Conservation (phyloP, 352 stramenopile species). For the Plasmopara halstedii region DNA sequence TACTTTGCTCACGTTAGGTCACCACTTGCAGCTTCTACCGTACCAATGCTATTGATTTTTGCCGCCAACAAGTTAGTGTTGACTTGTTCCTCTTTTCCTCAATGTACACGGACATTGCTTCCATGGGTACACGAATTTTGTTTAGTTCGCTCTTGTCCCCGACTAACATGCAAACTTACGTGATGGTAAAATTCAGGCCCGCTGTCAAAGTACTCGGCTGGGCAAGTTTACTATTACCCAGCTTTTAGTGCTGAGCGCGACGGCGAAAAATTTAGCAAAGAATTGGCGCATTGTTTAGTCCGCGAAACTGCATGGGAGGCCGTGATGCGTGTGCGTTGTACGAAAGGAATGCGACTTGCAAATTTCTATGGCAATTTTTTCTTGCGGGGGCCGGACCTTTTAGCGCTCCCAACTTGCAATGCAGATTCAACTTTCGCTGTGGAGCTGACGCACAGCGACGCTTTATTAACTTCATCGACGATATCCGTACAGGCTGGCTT, state of each 20-base stretch:
- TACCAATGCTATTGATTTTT: slow-evolving; percentile 95
- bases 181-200: slow-evolving; percentile 34
- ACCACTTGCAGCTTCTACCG: slow-evolving; percentile 73
- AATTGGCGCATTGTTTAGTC: slow-evolving; percentile 89
- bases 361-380: slow-evolving; percentile 99
- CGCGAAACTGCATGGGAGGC: slow-evolving; percentile 93
- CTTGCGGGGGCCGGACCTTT: slow-evolving; percentile 94
- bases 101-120: slow-evolving; percentile 96
- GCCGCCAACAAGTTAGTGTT: slow-evolving; percentile 97
- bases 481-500: slow-evolving; percentile 96
- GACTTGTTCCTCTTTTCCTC: slow-evolving; percentile 97
- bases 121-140: slow-evolving; percentile 55
- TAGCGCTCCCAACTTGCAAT: slow-evolving; percentile 95
- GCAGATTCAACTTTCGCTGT: slow-evolving; percentile 95
- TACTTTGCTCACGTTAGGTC: background rate
- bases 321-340: slow-evolving; percentile 96
- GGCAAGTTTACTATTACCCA: slow-evolving; percentile 96
- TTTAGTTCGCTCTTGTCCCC: background rate
- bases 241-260: slow-evolving; percentile 89
- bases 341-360: slow-evolving; percentile 94
- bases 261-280: slow-evolving; percentile 89
- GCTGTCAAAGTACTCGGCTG: slow-evolving; percentile 93
- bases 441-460: slow-evolving; percentile 96
- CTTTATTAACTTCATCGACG: slow-evolving; percentile 88
- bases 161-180: background rate